Evolutionary conservation across 768 basidiomycete species (phyloP), one percentile per base, ranked within the genome.

Genomic region (Xerocomus spinulosus): DNA sequence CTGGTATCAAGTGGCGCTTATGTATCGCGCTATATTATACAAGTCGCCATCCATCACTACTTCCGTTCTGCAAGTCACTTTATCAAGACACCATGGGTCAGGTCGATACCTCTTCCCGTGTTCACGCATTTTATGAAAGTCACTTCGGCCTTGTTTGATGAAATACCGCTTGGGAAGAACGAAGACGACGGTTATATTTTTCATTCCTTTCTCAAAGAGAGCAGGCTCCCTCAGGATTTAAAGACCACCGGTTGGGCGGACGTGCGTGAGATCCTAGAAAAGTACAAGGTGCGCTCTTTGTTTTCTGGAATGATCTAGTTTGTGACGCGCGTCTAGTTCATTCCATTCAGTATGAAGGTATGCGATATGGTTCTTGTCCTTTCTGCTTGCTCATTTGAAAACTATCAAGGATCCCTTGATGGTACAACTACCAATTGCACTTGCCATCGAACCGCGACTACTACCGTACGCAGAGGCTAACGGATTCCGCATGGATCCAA

Each of bases 401-500:
- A 24, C 30, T 28, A 28, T 23, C 42, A 63, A 88, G 83, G 87
- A 90, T 61, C 84, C 85, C 23, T 76, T 90, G 61, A 85, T 83
- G 82, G 75, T 76, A 5, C 84, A 85, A 60, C 82, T 88, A 48
- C 87, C 87, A 24, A 74, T 89, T 42, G 85, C 80, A 3, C 73
- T 90, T 33, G 85, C 87, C 18, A 77, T 88, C 48, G 87, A 88
- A 64, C 87, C 87, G 12, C 77, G 81, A 49, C 68, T 90, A 18
- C 75, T 90, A 40, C 85, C 87, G 1, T 78, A 76, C 49, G 87
- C 87, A 2, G 77, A 78, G 30, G 72, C 73, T 21, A 90, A 89
- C 66, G 87, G 87, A 13, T 89, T 90, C 63, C 69, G 68, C 32
- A 85, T 90, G 85, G 86, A 90, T 58, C 76, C 76, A 62, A 87